Conservation (phyloP, 1,284 basidiomycete genomes). For the Ganoderma resinaceum region DNA sequence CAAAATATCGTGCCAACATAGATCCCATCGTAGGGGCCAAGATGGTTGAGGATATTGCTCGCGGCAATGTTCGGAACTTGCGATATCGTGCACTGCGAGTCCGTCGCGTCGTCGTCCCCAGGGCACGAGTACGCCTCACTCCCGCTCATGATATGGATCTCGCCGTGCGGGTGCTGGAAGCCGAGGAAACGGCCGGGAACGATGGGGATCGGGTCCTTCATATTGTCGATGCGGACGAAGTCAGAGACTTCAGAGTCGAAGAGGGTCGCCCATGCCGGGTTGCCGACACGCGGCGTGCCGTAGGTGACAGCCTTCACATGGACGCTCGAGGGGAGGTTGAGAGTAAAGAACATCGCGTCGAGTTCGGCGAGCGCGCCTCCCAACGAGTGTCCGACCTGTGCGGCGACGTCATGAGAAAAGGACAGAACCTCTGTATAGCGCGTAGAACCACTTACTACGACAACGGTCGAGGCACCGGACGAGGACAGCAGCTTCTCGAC, state of each 20-base stretch:
- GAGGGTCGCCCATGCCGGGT: conserved; percentile 40
- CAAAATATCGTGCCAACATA: conserved; percentile 59
- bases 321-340: conserved; percentile 45
- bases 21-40: conserved; percentile 63
- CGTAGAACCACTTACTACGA: conserved; percentile 36
- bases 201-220: conserved; percentile 46
- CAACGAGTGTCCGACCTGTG: conserved; percentile 46
- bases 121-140: conserved; percentile 40
- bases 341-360: conserved; percentile 44
- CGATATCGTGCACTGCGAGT: conserved; percentile 51
- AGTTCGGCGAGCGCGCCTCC: conserved; percentile 49
- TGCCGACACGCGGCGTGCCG: conserved; percentile 49
- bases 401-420: neutral
- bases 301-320: conserved; percentile 46
- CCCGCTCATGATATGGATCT: conserved; percentile 44
- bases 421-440: neutral
- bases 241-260: conserved; percentile 42
- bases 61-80: conserved; percentile 52
- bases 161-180: conserved; percentile 45
- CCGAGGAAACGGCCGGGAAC: conserved; percentile 47
- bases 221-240: conserved; percentile 47
- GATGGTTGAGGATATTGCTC: conserved; percentile 55
- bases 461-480: conserved; percentile 44
- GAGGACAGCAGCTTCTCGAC: conserved; percentile 44
- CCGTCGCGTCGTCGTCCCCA: conserved; percentile 53